A percentile compares a stretch with the other conserved stretches of the same genome.
Evolutionary conservation across 805 yeast genomes (phyloP).

Genomic region (Wickerhamomyces alni): DNA sequence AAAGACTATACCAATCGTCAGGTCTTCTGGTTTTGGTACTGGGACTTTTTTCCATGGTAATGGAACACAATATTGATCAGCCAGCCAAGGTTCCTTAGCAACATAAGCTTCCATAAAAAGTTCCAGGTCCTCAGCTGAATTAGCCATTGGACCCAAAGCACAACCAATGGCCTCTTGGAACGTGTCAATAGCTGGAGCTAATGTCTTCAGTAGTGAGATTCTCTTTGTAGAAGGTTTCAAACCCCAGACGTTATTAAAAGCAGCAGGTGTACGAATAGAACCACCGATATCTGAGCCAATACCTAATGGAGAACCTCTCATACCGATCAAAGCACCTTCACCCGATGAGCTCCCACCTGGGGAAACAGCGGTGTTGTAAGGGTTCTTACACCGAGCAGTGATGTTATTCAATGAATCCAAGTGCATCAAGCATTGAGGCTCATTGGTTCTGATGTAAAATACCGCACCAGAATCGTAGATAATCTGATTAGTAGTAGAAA

Average conservation of each 20-base stretch:
- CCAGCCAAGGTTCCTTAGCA: conserved; percentile 46
- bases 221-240: conserved; percentile 56
- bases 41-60: conserved; percentile 35
- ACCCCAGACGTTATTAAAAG: conserved; percentile 53
- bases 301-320: conserved; percentile 55
- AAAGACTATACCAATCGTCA: conserved; percentile 57
- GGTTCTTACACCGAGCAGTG: conserved; percentile 51
- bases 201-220: conserved; percentile 27
- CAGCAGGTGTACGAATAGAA: conserved; percentile 61
- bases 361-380: conserved; percentile 49
- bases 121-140: conserved; percentile 58
- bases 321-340: conserved; percentile 56
- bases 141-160: conserved; percentile 65
- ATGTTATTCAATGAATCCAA: conserved; percentile 55
- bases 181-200: conserved; percentile 8
- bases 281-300: conserved; percentile 71
- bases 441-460: conserved; percentile 56
- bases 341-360: conserved; percentile 72
- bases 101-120: conserved; percentile 52
- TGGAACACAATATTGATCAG: conserved; percentile 30
- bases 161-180: conserved; percentile 52
- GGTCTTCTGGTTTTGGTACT: conserved; percentile 30
- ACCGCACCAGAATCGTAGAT: conserved; percentile 35
- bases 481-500: conserved; percentile 40
- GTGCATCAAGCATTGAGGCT: conserved; percentile 67